Evolutionary conservation across 139 green algal species (phyloP).

Genomic region (Coelastrella sp.): DNA sequence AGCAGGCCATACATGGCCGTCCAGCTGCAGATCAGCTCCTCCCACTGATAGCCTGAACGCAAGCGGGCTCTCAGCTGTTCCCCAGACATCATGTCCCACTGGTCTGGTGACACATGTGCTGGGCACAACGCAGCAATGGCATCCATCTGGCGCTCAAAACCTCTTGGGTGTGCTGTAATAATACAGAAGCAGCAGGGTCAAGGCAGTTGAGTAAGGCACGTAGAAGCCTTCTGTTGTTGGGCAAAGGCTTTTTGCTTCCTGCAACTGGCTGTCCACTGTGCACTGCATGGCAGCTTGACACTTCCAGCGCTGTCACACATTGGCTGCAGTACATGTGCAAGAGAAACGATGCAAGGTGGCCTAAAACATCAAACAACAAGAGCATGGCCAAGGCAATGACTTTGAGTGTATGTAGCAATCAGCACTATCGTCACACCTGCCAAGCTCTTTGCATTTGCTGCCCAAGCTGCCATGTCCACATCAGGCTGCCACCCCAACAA

Average conservation of each 20-base stretch:
- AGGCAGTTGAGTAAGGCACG: background rate
- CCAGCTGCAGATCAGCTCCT: constrained; percentile 69
- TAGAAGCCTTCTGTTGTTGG: background rate
- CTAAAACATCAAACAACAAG: no score
- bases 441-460: constrained; percentile 15
- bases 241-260: no score
- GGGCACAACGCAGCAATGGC: constrained; percentile 54
- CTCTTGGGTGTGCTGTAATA: constrained; percentile 30
- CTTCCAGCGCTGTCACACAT: no score
- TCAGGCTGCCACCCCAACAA: constrained; percentile 52
- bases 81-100: constrained; percentile 57
- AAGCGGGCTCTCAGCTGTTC: constrained; percentile 36
- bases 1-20: constrained; percentile 50
- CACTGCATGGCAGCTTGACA: no score
- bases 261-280: no score
- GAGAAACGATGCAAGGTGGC: no score
- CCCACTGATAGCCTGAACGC: constrained; percentile 51
- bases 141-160: constrained; percentile 58
- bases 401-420: background rate
- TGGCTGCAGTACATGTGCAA: no score
- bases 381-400: background rate
- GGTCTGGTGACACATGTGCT: background rate
- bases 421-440: constrained; percentile 19
- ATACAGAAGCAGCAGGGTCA: no score
- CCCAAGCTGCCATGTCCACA: constrained; percentile 58